A percentile compares a stretch with the other conserved stretches of the same genome.
Conservation (phyloP, 2,329 filamentous ascomycete species). For the Ceratocystis cubensis region DNA sequence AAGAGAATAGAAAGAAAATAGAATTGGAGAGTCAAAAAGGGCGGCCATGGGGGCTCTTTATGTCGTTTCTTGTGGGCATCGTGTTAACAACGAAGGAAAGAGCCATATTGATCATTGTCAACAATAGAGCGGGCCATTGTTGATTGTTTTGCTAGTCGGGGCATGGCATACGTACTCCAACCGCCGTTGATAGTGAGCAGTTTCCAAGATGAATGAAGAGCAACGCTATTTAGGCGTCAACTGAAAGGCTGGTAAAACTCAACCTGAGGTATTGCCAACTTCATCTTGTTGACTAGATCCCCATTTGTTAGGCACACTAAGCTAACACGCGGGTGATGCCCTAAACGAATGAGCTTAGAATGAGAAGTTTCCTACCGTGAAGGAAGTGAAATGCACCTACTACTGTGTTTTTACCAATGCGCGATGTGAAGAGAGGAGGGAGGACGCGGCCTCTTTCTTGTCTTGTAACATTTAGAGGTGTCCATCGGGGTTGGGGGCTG, state of each 20-base stretch:
- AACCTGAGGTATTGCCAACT: background rate
- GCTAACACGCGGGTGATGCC: constrained; percentile 3
- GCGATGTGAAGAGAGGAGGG: background rate
- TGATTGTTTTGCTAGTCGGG: background rate
- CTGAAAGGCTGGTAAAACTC: background rate
- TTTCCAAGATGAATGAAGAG: background rate
- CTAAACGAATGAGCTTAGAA: background rate
- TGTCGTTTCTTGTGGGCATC: background rate
- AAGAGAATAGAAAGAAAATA: constrained; percentile 10
- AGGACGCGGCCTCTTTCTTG: background rate
- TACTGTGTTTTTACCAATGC: background rate
- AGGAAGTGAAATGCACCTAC: background rate
- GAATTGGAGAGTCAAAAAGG: background rate
- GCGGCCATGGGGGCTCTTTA: constrained; percentile 7
- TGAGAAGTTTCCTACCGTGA: background rate
- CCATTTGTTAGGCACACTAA: background rate
- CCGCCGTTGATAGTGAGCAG: background rate
- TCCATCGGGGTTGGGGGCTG: background rate
- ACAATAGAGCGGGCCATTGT: background rate
- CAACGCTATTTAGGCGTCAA: background rate
- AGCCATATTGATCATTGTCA: background rate
- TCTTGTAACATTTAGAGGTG: background rate
- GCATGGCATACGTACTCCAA: background rate
- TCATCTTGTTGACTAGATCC: background rate
- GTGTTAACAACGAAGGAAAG: background rate